These are phyloP conservation scores for Mycena polygramma DNA, from an alignment of 768 basidiomycete species.

Conservation along the genomic window DNA sequence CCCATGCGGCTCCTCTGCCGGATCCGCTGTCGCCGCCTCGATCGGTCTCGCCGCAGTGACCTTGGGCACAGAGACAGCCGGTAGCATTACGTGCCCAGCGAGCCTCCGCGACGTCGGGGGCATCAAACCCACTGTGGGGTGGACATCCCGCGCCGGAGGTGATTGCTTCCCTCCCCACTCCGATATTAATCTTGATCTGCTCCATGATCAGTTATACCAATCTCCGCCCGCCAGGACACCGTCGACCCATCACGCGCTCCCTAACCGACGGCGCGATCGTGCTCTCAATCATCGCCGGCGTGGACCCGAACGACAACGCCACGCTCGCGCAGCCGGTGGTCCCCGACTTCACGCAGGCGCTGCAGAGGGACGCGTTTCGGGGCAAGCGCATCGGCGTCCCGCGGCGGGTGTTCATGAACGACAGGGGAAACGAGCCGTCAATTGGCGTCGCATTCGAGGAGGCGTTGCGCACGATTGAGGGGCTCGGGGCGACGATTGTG, in stretches of 20 bases:
- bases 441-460: constrained; percentile 55
- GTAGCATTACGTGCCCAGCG: constrained; percentile 66
- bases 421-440: constrained; percentile 48
- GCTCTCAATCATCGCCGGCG: constrained; percentile 66
- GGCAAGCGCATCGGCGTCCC: constrained; percentile 70
- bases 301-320: constrained; percentile 66
- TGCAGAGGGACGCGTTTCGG: constrained; percentile 59
- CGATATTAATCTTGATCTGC: too few species aligned
- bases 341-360: constrained; percentile 67
- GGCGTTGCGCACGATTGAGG: constrained; percentile 51
- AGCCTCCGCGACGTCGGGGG: constrained; percentile 67
- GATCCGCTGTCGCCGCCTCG: too few species aligned
- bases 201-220: constrained; percentile 58
- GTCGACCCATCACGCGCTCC: constrained; percentile 67
- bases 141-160: constrained; percentile 72
- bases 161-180: not conserved
- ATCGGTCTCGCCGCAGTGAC: too few species aligned
- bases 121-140: constrained; percentile 70
- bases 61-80: constrained; percentile 59
- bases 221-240: constrained; percentile 49
- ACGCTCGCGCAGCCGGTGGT: constrained; percentile 64
- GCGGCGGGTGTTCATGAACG: constrained; percentile 52
- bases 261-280: constrained; percentile 67
- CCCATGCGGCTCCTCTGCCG: constrained; percentile 55
- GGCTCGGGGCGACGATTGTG: constrained; percentile 63